A percentile compares a stretch with the other conserved stretches of the same genome.
Conservation (phyloP, 805 yeast species). For the Yarrowia porcina region DNA sequence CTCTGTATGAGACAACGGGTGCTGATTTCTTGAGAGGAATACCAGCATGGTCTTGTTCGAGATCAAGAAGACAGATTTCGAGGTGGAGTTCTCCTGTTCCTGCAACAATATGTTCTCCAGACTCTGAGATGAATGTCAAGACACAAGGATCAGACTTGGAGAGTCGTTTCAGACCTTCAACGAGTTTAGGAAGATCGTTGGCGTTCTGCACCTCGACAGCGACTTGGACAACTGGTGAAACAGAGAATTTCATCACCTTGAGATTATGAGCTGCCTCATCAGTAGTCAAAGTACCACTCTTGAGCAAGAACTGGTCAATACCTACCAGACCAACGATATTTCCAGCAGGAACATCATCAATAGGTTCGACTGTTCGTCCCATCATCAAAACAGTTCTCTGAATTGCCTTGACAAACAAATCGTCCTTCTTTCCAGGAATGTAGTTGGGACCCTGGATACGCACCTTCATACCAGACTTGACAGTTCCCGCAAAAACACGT, state of each 20-base stretch:
- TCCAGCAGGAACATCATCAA: conserved; percentile 99
- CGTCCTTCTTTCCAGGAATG: conserved; percentile 97
- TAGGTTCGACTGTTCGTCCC: conserved; percentile 98
- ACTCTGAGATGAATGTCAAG: conserved; percentile 74
- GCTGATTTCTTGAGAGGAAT: conserved; percentile 96
- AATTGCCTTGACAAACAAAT: conserved; percentile 91
- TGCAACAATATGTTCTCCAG: conserved; percentile 99
- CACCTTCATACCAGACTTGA: conserved; percentile 96
- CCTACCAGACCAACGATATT: conserved; percentile 99
- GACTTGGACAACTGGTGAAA: conserved; percentile 98
- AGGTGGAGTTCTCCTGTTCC: conserved; percentile 99
- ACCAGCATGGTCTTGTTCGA: conserved; percentile 99
- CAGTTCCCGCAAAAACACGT: conserved; percentile 99
- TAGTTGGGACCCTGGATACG: conserved; percentile 99
- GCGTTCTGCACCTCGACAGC: conserved; percentile 99
- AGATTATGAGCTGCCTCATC: conserved; percentile 95
- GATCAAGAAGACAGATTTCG: conserved; percentile 94
- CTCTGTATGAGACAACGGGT: conserved; percentile 98
- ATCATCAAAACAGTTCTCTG: conserved; percentile 99
- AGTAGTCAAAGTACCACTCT: conserved; percentile 98
- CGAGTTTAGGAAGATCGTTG: conserved; percentile 97
- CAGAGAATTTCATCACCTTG: conserved; percentile 99
- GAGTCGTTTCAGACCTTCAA: conserved; percentile 99
- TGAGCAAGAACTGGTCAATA: conserved; percentile 98
- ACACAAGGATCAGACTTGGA: conserved; percentile 99